phyloP scores from a whole-genome alignment of 768 basidiomycete species.

The Neoboletus magnificus region DNA sequence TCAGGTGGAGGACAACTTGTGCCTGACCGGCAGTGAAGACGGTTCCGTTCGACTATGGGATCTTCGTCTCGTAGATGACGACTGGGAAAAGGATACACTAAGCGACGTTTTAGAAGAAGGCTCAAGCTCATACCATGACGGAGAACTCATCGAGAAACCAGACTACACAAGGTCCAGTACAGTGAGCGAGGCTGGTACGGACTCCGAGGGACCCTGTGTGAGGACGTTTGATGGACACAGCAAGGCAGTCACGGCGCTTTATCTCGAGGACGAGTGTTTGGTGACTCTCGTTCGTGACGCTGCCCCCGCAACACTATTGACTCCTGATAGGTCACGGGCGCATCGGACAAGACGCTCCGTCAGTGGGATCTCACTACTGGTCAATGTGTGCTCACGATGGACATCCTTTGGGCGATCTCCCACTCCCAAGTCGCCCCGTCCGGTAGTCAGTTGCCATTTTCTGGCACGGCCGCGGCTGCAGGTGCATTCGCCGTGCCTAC shows the following conservation, averaged over 20 bases:
- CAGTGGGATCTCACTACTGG: constrained; percentile 98
- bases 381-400: constrained; percentile 99
- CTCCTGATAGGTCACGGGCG: constrained; percentile 82
- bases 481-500: constrained; percentile 78
- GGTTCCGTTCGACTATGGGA: constrained; percentile 89
- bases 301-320: constrained; percentile 13
- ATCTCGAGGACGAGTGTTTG: constrained; percentile 93
- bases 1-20: constrained; percentile 90
- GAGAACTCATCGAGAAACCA: constrained; percentile 37
- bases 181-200: constrained; percentile 41
- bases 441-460: constrained; percentile 43
- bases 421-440: constrained; percentile 61
- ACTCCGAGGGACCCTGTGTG: constrained; percentile 52
- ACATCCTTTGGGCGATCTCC: constrained; percentile 98
- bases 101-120: constrained; percentile 66
- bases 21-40: constrained; percentile 88
- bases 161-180: constrained; percentile 41
- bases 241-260: constrained; percentile 88
- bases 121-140: constrained; percentile 36
- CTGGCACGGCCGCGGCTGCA: constrained; percentile 51
- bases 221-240: constrained; percentile 86
- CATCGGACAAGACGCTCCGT: constrained; percentile 95
- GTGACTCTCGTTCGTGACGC: constrained; percentile 42
- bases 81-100: constrained; percentile 51
- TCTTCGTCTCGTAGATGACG: constrained; percentile 76